A percentile compares a stretch with the other conserved stretches of the same genome.
These are phyloP conservation scores for Conidiobolus incongruus DNA, from an alignment of 371 early-diverging fungal species.

Conservation along the genomic window DNA sequence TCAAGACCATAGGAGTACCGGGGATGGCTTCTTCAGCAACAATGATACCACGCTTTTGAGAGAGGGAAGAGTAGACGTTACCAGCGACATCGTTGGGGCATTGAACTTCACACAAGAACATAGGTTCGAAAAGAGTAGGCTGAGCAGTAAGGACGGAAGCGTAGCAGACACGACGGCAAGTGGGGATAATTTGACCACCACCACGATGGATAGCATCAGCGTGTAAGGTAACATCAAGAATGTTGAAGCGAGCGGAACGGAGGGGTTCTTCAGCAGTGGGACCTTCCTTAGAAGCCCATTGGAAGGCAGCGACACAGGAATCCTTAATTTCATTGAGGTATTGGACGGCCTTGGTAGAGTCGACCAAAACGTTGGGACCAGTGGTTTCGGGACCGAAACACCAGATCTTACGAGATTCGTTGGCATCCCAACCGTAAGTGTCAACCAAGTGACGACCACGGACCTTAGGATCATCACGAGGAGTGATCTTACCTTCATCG, in stretches of 20 bases:
- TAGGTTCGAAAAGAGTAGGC: constrained; percentile 96
- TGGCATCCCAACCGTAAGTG: constrained; percentile 83
- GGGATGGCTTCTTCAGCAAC: constrained; percentile 83
- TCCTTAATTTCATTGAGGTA: constrained; percentile 99
- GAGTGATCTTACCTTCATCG: constrained; percentile 66
- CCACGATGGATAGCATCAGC: constrained; percentile 99
- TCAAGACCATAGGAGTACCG: constrained; percentile 82
- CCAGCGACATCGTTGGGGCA: constrained; percentile 90
- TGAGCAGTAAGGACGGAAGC: constrained; percentile 78
- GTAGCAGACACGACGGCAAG: constrained; percentile 90
- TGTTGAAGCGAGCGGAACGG: constrained; percentile 96
- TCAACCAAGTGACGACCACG: constrained; percentile 90
- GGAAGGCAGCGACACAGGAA: constrained; percentile 86
- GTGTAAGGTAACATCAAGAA: constrained; percentile 94
- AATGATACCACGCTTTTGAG: constrained; percentile 94
- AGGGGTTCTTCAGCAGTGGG: constrained; percentile 88
- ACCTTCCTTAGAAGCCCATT: constrained; percentile 91
- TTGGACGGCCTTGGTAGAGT: constrained; percentile 95
- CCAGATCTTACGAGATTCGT: constrained; percentile 99
- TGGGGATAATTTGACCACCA: too few species aligned
- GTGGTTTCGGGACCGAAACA: constrained; percentile 96
- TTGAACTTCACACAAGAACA: constrained; percentile 95
- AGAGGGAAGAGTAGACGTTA: constrained; percentile 93
- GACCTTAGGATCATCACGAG: constrained; percentile 93
- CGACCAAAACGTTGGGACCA: constrained; percentile 92